Evolutionary conservation across 805 yeast species (phyloP).

Genomic region (Osmozyma mogii): DNA sequence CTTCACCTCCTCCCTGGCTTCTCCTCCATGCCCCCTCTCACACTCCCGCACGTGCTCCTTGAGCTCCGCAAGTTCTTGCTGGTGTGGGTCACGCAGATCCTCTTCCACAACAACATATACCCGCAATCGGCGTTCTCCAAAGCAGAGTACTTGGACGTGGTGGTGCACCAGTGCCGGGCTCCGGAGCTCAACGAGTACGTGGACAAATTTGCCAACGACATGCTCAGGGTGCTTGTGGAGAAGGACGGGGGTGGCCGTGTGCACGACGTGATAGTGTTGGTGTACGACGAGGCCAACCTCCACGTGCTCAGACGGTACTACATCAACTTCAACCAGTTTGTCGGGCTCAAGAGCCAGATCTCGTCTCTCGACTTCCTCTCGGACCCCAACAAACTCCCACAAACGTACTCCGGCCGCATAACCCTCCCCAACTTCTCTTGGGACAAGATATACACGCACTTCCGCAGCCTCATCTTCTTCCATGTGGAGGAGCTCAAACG

Average conservation of each 20-base stretch:
- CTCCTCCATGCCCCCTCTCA: slow-evolving; percentile 6
- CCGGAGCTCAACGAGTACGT: slow-evolving; percentile 41
- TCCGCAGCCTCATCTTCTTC: slow-evolving; percentile 20
- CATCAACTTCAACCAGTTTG: slow-evolving; percentile 24
- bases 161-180: slow-evolving; percentile 36
- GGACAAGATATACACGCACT: slow-evolving; percentile 26
- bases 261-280: slow-evolving; percentile 26
- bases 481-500: slow-evolving; percentile 26
- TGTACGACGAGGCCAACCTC: slow-evolving; percentile 23
- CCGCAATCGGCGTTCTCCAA: slow-evolving; percentile 41
- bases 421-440: slow-evolving; percentile 21
- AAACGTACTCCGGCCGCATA: slow-evolving; percentile 18
- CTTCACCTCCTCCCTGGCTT: no score
- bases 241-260: slow-evolving; percentile 20
- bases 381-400: slow-evolving; percentile 1
- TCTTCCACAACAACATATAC: slow-evolving; percentile 47
- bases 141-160: slow-evolving; percentile 34
- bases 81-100: slow-evolving; percentile 45
- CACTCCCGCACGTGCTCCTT: slow-evolving; percentile 22
- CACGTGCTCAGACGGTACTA: slow-evolving; percentile 33
- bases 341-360: slow-evolving; percentile 14
- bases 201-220: slow-evolving; percentile 25
- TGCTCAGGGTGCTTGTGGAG: slow-evolving; percentile 13
- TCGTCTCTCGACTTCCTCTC: slow-evolving; percentile 9
- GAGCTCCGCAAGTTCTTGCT: slow-evolving; percentile 42